A percentile compares a stretch with the other conserved stretches of the same genome.
phyloP scores from a whole-genome alignment of 176 grass and related monocot species.

The Oryza glumipatula region DNA sequence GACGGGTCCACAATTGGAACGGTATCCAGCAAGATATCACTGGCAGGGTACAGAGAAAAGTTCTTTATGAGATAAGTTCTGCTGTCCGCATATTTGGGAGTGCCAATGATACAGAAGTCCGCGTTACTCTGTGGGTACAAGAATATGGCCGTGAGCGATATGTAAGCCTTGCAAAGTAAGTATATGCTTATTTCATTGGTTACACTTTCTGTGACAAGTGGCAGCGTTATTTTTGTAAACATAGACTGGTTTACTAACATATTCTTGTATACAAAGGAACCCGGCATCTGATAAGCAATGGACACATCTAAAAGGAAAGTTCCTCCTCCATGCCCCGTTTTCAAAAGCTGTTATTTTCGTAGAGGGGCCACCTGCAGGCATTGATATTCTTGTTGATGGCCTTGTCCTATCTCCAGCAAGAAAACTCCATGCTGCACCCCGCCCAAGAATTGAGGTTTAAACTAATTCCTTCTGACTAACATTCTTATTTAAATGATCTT shows the following conservation, averaged over 20 bases:
- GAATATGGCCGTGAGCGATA: constrained; percentile 85
- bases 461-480: constrained; percentile 12
- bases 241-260: constrained; percentile 3
- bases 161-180: constrained; percentile 88
- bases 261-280: constrained; percentile 52
- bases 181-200: constrained; percentile 24
- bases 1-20: constrained; percentile 82
- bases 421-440: constrained; percentile 57
- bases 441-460: constrained; percentile 67
- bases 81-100: constrained; percentile 70
- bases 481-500: constrained; percentile 8
- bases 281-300: constrained; percentile 86
- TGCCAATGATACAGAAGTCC: constrained; percentile 67
- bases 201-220: not conserved
- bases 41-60: constrained; percentile 64
- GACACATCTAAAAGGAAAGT: constrained; percentile 84
- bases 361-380: constrained; percentile 90
- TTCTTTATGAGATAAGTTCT: constrained; percentile 72
- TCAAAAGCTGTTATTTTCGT: constrained; percentile 78
- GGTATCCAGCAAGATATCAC: constrained; percentile 96
- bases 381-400: constrained; percentile 88
- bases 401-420: constrained; percentile 63
- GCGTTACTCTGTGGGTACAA: constrained; percentile 83
- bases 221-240: constrained; percentile 7
- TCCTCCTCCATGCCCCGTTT: constrained; percentile 77